phyloP scores from a whole-genome alignment of 2,329 filamentous ascomycete genomes.

The Calonectria hongkongensis region DNA sequence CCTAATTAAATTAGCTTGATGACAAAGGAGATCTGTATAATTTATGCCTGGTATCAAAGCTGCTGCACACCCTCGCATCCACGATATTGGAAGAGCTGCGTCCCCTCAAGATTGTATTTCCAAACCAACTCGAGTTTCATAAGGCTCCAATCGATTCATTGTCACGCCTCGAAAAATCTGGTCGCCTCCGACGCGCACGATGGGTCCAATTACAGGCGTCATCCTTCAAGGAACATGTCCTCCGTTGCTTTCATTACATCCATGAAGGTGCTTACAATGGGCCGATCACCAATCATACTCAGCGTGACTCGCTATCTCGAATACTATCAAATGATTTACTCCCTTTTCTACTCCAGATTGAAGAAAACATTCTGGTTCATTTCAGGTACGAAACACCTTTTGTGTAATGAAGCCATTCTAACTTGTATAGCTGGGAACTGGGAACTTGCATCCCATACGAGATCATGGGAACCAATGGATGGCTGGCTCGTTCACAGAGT shows the following conservation, averaged over 20 bases:
- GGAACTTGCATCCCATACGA: slow-evolving; percentile 6
- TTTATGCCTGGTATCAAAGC: neutral
- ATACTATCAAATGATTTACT: neutral
- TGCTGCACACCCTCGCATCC: neutral
- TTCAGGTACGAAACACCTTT: neutral
- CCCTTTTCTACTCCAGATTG: neutral
- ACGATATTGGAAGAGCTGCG: neutral
- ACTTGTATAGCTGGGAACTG: neutral
- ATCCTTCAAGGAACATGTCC: neutral
- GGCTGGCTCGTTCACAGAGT: neutral
- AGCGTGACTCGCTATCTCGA: neutral
- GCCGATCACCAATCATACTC: too few species aligned
- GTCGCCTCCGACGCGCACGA: neutral
- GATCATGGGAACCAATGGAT: neutral
- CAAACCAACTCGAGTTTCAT: neutral
- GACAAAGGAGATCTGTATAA: neutral
- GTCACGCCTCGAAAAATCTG: neutral
- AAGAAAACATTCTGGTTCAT: neutral
- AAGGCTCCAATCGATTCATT: neutral
- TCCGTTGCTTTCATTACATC: slow-evolving; percentile 2
- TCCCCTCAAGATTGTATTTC: neutral
- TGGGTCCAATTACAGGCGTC: neutral
- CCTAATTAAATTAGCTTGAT: neutral
- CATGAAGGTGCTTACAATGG: too few species aligned
- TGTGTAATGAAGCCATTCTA: neutral